These are phyloP conservation scores for Phytomonas francai DNA, from an alignment of 208 protist genomes.

Conservation along the genomic window DNA sequence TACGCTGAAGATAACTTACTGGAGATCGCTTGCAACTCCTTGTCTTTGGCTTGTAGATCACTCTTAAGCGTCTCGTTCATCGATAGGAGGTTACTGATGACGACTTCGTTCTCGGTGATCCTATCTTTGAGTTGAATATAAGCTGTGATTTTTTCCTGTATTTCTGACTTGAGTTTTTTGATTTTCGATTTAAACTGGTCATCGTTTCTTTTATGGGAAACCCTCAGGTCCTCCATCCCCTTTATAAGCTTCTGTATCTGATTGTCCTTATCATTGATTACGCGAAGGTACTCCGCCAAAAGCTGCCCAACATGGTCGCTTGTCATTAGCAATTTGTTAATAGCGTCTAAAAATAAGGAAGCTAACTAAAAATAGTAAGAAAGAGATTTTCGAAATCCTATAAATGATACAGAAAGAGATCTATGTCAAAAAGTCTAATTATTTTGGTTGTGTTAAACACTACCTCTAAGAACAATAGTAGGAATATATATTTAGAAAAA, in stretches of 20 bases:
- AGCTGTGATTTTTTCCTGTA: constrained; percentile 18
- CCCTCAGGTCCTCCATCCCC: constrained; percentile 32
- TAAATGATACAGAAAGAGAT: constrained; percentile 7
- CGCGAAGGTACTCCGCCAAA: constrained; percentile 79
- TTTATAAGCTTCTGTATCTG: constrained; percentile 53
- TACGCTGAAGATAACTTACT: no score
- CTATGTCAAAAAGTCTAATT: constrained; percentile 8
- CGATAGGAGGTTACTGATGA: constrained; percentile 28
- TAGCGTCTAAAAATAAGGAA: not conserved
- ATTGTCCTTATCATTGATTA: constrained; percentile 84
- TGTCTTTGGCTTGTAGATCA: constrained; percentile 17
- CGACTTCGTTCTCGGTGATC: constrained; percentile 17
- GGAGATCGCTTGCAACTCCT: not conserved
- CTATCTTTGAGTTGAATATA: constrained; percentile 21
- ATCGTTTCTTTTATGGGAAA: constrained; percentile 21
- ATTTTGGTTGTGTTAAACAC: not conserved
- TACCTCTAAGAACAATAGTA: no score
- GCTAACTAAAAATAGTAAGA: constrained; percentile 13
- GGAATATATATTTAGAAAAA: no score
- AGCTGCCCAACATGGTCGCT: constrained; percentile 47
- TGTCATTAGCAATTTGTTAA: not conserved
- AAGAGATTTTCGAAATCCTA: constrained; percentile 1
- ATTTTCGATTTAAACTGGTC: constrained; percentile 18
- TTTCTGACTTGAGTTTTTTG: constrained; percentile 11
- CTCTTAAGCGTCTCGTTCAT: constrained; percentile 27